These are phyloP conservation scores for Margaritispora aquatica DNA, from an alignment of 495 filamentous ascomycete species.

Conservation along the genomic window DNA sequence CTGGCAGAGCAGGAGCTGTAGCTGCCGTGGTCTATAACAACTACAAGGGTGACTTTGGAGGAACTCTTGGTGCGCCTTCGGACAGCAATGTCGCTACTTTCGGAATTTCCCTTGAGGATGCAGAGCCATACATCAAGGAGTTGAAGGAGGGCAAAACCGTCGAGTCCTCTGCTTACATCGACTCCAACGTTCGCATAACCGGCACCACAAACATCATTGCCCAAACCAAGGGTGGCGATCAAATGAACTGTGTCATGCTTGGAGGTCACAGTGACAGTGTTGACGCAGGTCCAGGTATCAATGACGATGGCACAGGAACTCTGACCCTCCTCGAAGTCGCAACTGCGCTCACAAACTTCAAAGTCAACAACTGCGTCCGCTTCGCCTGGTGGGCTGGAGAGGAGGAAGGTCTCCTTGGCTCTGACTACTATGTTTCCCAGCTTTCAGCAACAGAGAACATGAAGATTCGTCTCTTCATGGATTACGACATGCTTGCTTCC, in stretches of 20 bases:
- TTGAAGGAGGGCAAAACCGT: slow-evolving; percentile 40
- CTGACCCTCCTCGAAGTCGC: slow-evolving; percentile 48
- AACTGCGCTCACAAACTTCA: slow-evolving; percentile 40
- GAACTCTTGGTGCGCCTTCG: slow-evolving; percentile 47
- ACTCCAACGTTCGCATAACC: slow-evolving; percentile 38
- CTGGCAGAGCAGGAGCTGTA: slow-evolving; percentile 51
- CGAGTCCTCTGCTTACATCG: slow-evolving; percentile 49
- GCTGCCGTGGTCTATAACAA: slow-evolving; percentile 59
- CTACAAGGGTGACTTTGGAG: slow-evolving; percentile 38
- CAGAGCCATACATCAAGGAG: slow-evolving; percentile 38
- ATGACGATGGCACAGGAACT: slow-evolving; percentile 49
- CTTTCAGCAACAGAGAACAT: slow-evolving; percentile 42
- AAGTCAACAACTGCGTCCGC: slow-evolving; percentile 48
- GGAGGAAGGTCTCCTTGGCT: slow-evolving; percentile 52
- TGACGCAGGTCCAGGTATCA: slow-evolving; percentile 38
- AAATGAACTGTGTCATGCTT: slow-evolving; percentile 50
- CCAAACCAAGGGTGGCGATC: slow-evolving; percentile 47
- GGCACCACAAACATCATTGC: slow-evolving; percentile 47
- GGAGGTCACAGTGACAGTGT: slow-evolving; percentile 52
- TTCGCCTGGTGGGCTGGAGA: slow-evolving; percentile 54
- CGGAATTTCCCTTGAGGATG: slow-evolving; percentile 45
- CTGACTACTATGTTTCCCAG: slow-evolving; percentile 45
- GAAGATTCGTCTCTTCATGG: slow-evolving; percentile 53
- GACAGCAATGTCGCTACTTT: slow-evolving; percentile 52
- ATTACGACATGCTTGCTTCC: slow-evolving; percentile 54